Conservation (phyloP, 2,329 filamentous ascomycete species). For the Aaosphaeria arxii region DNA sequence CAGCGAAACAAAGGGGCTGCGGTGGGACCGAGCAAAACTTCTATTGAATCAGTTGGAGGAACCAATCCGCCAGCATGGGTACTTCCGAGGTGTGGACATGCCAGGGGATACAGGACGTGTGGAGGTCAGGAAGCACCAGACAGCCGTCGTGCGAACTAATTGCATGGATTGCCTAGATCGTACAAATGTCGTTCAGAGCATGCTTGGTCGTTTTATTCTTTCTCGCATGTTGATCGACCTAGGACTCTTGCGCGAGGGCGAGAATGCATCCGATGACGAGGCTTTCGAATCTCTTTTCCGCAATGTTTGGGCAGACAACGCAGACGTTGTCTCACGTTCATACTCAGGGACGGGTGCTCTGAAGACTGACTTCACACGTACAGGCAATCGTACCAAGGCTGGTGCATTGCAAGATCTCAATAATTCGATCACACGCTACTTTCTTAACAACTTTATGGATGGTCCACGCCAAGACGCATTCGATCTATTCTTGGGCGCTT, state of each 20-base stretch:
- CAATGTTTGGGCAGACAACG: constrained; percentile 98
- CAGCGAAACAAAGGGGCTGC: constrained; percentile 91
- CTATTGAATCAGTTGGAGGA: constrained; percentile 79
- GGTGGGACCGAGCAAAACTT: constrained; percentile 87
- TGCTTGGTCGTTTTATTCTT: constrained; percentile 86
- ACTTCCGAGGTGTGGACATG: constrained; percentile 89
- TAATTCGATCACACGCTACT: constrained; percentile 85
- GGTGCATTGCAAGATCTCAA: constrained; percentile 83
- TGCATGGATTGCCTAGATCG: constrained; percentile 99
- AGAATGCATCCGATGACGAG: constrained; percentile 74
- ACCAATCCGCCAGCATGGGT: constrained; percentile 74
- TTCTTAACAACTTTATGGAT: constrained; percentile 91
- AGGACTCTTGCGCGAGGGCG: constrained; percentile 72
- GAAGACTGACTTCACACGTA: constrained; percentile 98
- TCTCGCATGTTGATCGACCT: constrained; percentile 85
- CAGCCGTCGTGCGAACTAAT: constrained; percentile 90
- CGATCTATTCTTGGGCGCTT: constrained; percentile 86
- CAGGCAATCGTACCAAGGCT: constrained; percentile 79
- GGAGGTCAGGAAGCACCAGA: constrained; percentile 78
- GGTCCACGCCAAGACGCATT: constrained; percentile 94
- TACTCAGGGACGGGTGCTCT: constrained; percentile 96
- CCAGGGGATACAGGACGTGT: constrained; percentile 71
- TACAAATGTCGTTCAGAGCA: constrained; percentile 96
- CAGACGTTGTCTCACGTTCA: constrained; percentile 86
- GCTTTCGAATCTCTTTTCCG: constrained; percentile 90